Evolutionary conservation across 1,139 yeast species (phyloP).

Genomic region (Debaryomyces coudertii): DNA sequence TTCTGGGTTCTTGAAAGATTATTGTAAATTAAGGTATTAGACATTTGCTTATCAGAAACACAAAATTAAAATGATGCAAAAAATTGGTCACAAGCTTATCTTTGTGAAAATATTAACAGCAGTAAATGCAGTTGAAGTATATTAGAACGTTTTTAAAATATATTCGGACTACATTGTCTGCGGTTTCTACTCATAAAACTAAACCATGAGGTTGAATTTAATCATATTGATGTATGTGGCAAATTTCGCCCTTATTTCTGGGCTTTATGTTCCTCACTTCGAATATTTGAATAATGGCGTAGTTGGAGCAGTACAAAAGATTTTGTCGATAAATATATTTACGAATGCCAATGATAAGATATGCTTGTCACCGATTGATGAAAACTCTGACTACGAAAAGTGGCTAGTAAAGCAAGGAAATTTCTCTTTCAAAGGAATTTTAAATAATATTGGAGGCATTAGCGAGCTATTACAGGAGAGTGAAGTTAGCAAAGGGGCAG

Average conservation of each 20-base stretch:
- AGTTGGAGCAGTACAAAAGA: slow-evolving; percentile 1
- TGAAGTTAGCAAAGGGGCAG: slow-evolving; percentile 65
- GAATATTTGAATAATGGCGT: not conserved
- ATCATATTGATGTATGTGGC: not conserved
- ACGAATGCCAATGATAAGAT: not conserved
- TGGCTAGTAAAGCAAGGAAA: slow-evolving; percentile 61
- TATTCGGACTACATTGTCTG: not conserved
- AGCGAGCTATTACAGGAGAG: slow-evolving; percentile 27
- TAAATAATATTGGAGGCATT: slow-evolving; percentile 66
- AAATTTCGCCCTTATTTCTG: not conserved
- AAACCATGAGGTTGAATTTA: not conserved
- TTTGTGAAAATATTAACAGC: slow-evolving; percentile 6
- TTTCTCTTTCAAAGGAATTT: slow-evolving; percentile 55
- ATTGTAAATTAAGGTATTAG: not conserved
- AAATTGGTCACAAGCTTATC: slow-evolving; percentile 9
- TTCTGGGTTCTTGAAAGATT: not conserved
- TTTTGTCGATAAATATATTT: not conserved
- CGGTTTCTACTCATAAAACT: not conserved
- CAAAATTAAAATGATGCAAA: slow-evolving; percentile 7
- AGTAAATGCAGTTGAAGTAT: not conserved
- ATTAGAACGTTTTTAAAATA: not conserved
- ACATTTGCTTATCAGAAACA: not conserved
- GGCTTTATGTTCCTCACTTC: not conserved
- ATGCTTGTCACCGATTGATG: not conserved
- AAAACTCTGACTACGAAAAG: slow-evolving; percentile 42